Base-by-base conservation (phyloP, 106 monocot genomes). In the Acanthochlamys bracteata region DNA sequence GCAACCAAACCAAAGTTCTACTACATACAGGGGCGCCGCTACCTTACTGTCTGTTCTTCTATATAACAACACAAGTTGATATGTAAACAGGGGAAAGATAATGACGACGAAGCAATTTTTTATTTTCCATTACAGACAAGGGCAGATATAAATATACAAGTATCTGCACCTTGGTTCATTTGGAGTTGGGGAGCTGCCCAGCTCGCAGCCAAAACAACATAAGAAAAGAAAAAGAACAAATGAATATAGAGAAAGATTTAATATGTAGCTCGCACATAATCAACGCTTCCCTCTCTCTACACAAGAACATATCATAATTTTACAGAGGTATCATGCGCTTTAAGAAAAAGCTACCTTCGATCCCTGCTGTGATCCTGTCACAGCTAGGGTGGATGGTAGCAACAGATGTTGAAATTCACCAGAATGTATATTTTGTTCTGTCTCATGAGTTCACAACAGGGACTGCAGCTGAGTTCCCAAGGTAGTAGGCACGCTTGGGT, bases 401-500 rank as follows among this genome's bases (percentile, higher is more conserved):
- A 49, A 49, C 49, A 49, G 49, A 49, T 10, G 2, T 55, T 55
- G 55, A 55, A 0, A 3, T 10, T 55, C 55, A 21, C 55, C 55
- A 55, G 10, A 55, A 22, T 14, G 2, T 12, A 49, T 14, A 1
- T 49, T 10, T 49, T 10, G 12, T 49, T 49, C 17, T 49, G 2
- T 49, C 15, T 55, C 55, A 55, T 0, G 20, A 55, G 55, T 10
- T 55, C 10, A 20, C 61, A 55, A 25, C 67, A 45, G 56, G 60
- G 41, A 71, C 7, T 22, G 42, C n/a, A 10, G 52, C 70, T 13
- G 25, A 53, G 41, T 57, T 60, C 39, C 27, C 65, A 24, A 55
- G 54, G n/a, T n/a, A 42, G 4, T 66, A 33, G 59, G 53, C 65
- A 20, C 39, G 25, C 61, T 93, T 93, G 4, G 84, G 77, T 73